Evolutionary conservation across 2,329 filamentous ascomycete genomes (phyloP).

Genomic region (Fonsecaea erecta): DNA sequence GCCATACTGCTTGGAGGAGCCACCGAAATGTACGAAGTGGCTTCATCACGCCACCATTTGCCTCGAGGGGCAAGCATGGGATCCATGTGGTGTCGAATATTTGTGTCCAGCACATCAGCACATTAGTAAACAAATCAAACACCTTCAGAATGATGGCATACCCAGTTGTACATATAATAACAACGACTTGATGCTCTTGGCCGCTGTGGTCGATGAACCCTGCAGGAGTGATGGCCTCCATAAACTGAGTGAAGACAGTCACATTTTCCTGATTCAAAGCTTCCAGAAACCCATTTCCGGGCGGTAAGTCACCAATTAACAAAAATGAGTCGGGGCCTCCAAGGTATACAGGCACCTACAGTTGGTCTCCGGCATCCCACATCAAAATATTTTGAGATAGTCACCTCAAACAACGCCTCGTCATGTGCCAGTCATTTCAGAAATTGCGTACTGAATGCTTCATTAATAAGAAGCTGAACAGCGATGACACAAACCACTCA

Average conservation of each 20-base stretch:
- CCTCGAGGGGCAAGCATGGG: conserved; percentile 34
- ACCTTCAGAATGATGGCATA: too few species aligned
- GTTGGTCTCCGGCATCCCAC: conserved; percentile 54
- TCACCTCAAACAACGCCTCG: conserved; percentile 3
- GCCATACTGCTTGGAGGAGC: conserved; percentile 3
- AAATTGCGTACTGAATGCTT: too few species aligned
- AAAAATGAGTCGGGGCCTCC: neutral
- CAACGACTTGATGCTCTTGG: conserved; percentile 32
- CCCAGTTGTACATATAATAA: conserved; percentile 30
- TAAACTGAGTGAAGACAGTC: conserved; percentile 46
- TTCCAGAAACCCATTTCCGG: conserved; percentile 34
- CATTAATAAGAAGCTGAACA: too few species aligned
- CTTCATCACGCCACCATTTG: conserved; percentile 34
- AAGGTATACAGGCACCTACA: conserved; percentile 33
- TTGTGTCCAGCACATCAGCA: too few species aligned
- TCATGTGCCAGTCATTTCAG: too few species aligned
- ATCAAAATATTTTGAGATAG: conserved; percentile 35
- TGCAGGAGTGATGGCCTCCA: conserved; percentile 36
- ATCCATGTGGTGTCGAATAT: conserved; percentile 42
- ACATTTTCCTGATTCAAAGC: conserved; percentile 51
- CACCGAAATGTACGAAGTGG: conserved; percentile 1
- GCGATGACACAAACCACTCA: conserved; percentile 9
- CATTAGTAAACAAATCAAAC: too few species aligned
- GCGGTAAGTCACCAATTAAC: conserved; percentile 16
- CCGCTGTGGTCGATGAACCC: conserved; percentile 20